Percentiles rank a stretch among this genome's conserved stretches.
Conservation (phyloP, 2,329 filamentous ascomycete genomes). For the Scytalidium lignicola region DNA sequence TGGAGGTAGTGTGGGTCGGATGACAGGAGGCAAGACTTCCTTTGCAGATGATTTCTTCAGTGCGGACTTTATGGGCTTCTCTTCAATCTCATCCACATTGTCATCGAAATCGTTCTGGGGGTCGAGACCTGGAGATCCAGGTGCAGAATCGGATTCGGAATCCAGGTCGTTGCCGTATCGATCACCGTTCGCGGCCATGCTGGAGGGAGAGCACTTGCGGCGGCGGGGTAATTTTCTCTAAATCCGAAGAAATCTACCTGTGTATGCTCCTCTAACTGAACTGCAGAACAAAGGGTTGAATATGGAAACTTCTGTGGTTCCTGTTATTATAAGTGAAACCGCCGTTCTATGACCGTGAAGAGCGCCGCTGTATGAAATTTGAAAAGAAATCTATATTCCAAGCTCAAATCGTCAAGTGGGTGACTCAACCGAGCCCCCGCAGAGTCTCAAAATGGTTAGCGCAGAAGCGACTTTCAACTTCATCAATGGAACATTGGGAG, state of each 20-base stretch:
- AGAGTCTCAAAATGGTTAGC: not conserved
- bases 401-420: not conserved
- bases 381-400: not conserved
- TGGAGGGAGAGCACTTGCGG: constrained; percentile 10
- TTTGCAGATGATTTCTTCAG: constrained; percentile 70
- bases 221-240: constrained; percentile 1
- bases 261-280: not conserved
- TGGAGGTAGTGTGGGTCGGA: constrained; percentile 67
- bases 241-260: not conserved
- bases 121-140: constrained; percentile 49
- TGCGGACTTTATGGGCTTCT: constrained; percentile 74
- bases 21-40: constrained; percentile 49
- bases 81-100: constrained; percentile 47
- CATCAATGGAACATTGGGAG: not conserved
- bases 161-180: constrained; percentile 69
- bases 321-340: not conserved
- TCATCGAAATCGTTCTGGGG: constrained; percentile 50
- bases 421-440: not conserved
- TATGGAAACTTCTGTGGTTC: not conserved
- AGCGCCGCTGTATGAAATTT: not conserved
- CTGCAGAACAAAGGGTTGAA: not conserved
- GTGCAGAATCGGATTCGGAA: constrained; percentile 60
- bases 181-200: constrained; percentile 43
- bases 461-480: not conserved
- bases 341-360: not conserved